A percentile compares a stretch with the other conserved stretches of the same genome.
Evolutionary conservation across 2,329 filamentous ascomycete species (phyloP).

Genomic region (Coniochaeta prunicola): DNA sequence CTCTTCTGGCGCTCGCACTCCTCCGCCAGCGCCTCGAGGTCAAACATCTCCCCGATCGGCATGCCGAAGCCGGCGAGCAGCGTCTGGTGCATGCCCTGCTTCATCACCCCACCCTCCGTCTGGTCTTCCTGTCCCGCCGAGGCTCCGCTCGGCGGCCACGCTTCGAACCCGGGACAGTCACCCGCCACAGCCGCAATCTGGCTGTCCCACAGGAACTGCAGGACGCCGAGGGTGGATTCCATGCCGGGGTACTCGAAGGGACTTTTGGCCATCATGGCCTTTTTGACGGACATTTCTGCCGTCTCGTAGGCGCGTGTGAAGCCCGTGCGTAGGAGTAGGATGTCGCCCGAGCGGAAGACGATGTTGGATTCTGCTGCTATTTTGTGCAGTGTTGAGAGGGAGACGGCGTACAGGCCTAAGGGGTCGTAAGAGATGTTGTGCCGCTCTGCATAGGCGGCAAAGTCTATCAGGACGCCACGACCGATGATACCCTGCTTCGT

Average conservation of each 20-base stretch:
- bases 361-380: not conserved
- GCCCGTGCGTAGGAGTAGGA: not conserved
- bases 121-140: slow-evolving; percentile 26
- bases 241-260: not conserved
- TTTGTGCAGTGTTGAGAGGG: not conserved
- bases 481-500: slow-evolving; percentile 31
- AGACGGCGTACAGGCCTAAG: not conserved
- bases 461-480: slow-evolving; percentile 40
- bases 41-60: slow-evolving; percentile 26
- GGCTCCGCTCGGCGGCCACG: slow-evolving; percentile 5
- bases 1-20: slow-evolving; percentile 6
- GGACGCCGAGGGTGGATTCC: not conserved
- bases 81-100: slow-evolving; percentile 22
- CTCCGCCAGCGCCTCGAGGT: slow-evolving; percentile 18
- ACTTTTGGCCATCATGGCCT: not conserved
- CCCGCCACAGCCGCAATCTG: not conserved
- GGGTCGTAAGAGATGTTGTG: slow-evolving; percentile 6
- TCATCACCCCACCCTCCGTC: slow-evolving; percentile 16
- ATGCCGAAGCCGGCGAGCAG: slow-evolving; percentile 28
- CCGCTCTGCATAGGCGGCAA: slow-evolving; percentile 7
- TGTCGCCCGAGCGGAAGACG: not conserved
- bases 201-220: not conserved
- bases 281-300: not conserved
- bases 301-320: not conserved
- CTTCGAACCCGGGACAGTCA: not conserved